These are phyloP conservation scores for Linanthus parryae DNA, from an alignment of 148 eudicot genomes.

Conservation along the genomic window DNA sequence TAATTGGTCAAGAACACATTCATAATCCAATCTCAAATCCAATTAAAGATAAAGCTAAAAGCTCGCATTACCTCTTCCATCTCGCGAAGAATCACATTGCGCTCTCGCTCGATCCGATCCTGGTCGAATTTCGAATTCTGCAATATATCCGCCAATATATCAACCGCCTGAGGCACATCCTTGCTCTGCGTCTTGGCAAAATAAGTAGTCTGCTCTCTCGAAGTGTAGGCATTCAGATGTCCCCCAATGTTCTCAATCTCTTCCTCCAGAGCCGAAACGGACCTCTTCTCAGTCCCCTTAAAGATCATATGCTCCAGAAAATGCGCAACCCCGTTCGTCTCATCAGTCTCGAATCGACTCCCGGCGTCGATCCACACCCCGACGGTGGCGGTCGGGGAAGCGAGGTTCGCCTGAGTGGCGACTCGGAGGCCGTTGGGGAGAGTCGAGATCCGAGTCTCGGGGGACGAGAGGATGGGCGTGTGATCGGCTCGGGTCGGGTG, in stretches of 20 bases:
- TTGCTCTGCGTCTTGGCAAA: conserved; percentile 15
- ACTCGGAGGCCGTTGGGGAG: conserved; percentile 72
- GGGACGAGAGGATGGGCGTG: conserved; percentile 40
- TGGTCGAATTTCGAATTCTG: conserved; percentile 39
- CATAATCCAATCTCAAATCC: no score
- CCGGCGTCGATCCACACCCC: conserved; percentile 50
- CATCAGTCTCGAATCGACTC: conserved; percentile 47
- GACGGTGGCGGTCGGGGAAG: conserved; percentile 35
- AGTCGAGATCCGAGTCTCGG: conserved; percentile 44
- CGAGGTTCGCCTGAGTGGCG: conserved; percentile 58
- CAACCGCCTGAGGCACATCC: conserved; percentile 30
- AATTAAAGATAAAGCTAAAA: neutral
- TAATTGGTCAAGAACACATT: no score
- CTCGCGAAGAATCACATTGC: conserved; percentile 36
- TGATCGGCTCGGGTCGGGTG: conserved; percentile 30
- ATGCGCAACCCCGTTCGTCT: conserved; percentile 37
- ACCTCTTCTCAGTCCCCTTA: conserved; percentile 30
- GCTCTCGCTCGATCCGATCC: conserved; percentile 19
- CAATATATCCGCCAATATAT: conserved; percentile 35
- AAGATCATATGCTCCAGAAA: conserved; percentile 43
- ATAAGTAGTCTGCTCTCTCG: conserved; percentile 32
- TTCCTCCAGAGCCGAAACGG: conserved; percentile 20
- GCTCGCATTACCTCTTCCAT: conserved; percentile 36
- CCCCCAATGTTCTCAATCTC: conserved; percentile 48
- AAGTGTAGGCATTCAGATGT: conserved; percentile 26